Evolutionary conservation across 805 yeast genomes (phyloP).

Genomic region (Hanseniaspora jakobsenii): DNA sequence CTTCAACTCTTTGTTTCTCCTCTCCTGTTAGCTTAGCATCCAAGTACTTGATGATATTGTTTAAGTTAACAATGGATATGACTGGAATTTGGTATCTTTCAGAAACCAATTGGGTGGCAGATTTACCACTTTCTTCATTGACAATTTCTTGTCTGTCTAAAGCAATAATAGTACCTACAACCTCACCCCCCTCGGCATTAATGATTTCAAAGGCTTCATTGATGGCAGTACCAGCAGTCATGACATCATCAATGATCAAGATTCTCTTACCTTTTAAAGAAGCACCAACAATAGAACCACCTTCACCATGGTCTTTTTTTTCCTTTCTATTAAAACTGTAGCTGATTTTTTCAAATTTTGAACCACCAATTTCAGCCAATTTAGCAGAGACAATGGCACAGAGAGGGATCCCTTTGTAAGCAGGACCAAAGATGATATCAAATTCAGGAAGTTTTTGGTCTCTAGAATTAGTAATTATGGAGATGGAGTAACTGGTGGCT

Average conservation of each 20-base stretch:
- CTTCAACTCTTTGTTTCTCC: slow-evolving; percentile 45
- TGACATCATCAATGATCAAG: slow-evolving; percentile 87
- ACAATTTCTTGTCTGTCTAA: slow-evolving; percentile 92
- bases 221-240: slow-evolving; percentile 98
- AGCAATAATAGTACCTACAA: slow-evolving; percentile 79
- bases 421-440: slow-evolving; percentile 92
- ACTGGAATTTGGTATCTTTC: slow-evolving; percentile 71
- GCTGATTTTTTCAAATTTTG: slow-evolving; percentile 56
- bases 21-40: slow-evolving; percentile 44
- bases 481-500: slow-evolving; percentile 79
- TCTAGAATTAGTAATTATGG: slow-evolving; percentile 43
- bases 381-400: slow-evolving; percentile 90
- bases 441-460: slow-evolving; percentile 61
- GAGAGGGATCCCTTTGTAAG: slow-evolving; percentile 92
- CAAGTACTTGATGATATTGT: slow-evolving; percentile 59
- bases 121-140: slow-evolving; percentile 38
- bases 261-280: slow-evolving; percentile 57
- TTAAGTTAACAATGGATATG: slow-evolving; percentile 60
- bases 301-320: slow-evolving; percentile 96
- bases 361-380: slow-evolving; percentile 80
- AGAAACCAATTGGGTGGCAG: slow-evolving; percentile 75
- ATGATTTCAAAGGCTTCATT: slow-evolving; percentile 85
- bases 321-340: slow-evolving; percentile 96
- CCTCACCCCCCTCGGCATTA: slow-evolving; percentile 50
- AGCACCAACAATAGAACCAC: slow-evolving; percentile 87